Base-by-base conservation (phyloP, 805 yeast species). In the Wickerhamiella alocasiicola region DNA sequence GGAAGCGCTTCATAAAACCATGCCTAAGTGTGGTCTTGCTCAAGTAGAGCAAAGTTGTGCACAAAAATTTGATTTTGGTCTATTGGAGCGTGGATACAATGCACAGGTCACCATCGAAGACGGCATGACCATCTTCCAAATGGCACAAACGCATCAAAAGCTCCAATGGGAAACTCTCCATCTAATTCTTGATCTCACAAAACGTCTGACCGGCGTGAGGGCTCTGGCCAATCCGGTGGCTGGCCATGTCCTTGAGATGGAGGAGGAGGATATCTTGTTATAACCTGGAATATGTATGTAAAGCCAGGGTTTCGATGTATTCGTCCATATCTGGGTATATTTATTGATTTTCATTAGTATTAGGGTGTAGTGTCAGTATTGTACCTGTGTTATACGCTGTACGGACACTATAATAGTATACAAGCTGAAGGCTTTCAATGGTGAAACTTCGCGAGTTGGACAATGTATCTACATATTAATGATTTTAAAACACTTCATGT, bases 21-120 rank as follows among this genome's bases (percentile, higher is more conserved):
- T 36, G 39, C 39, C 39, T 27, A 18, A 21, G 20, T 9, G 23
- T 6, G 12, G 16, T 18, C 32, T 36, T 17, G 39, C 30, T 7
- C 20, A 19, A 12, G 39, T 29, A 17, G 32, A 18, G 25, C 24
- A 36, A 6, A 19, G 32, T 12, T 27, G 39, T 9, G 15, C 30
- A 4, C 16, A 13, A 3, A 17, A 21, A 7, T 32, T 32, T n/a
- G 26, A 32, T n/a, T 20, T 28, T 13, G 18, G 6, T 16, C 24
- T 36, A 25, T 27, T 36, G 18, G 28, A 20, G 31, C 20, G 17
- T 6, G 39, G 33, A 9, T 36, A 36, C 32, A 6, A 4, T 13
- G 39, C 39, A 5, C 26, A n/a, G 3, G 36, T 32, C 20, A 7
- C 9, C 15, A 9, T 26, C n/a, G 33, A 36, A n/a, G 33, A 21